These are phyloP conservation scores for Nymphaea colorata DNA, from an alignment of 164 flowering plant genomes.

Conservation along the genomic window DNA sequence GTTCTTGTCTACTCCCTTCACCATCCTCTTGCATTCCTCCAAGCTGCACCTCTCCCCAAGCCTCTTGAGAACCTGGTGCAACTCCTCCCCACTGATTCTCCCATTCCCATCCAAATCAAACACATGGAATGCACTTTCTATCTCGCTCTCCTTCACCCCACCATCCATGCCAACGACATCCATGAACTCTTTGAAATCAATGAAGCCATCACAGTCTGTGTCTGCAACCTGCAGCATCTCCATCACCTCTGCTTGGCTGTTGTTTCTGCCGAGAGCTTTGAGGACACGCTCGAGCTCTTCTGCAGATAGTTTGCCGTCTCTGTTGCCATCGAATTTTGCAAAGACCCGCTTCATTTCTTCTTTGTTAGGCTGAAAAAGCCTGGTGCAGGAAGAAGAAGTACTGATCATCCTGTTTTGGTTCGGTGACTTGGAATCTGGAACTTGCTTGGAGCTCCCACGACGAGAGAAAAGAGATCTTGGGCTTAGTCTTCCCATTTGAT, in stretches of 20 bases:
- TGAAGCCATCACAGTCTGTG: slow-evolving; percentile 61
- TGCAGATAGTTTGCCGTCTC: slow-evolving; percentile 67
- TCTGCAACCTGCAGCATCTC: slow-evolving; percentile 57
- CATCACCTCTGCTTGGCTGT: slow-evolving; percentile 24
- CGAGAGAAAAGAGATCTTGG: too few species aligned
- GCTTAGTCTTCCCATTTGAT: too few species aligned
- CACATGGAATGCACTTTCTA: slow-evolving; percentile 45
- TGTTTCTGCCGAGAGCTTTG: slow-evolving; percentile 35
- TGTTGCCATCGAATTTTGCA: slow-evolving; percentile 52
- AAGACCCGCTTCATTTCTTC: slow-evolving; percentile 61
- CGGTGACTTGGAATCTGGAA: neutral
- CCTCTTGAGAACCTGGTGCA: slow-evolving; percentile 33
- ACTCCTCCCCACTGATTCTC: slow-evolving; percentile 61
- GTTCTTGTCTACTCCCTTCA: slow-evolving; percentile 42
- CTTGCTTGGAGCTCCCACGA: neutral
- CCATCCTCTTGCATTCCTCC: slow-evolving; percentile 60
- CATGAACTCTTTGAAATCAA: slow-evolving; percentile 69
- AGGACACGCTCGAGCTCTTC: slow-evolving; percentile 43
- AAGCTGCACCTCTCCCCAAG: slow-evolving; percentile 62
- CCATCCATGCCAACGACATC: slow-evolving; percentile 49
- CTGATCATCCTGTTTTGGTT: too few species aligned
- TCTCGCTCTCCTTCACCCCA: slow-evolving; percentile 40
- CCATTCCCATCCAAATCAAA: slow-evolving; percentile 70
- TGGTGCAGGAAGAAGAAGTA: too few species aligned
- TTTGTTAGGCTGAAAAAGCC: slow-evolving; percentile 22